Evolutionary conservation across 345 rosid species (phyloP).

Genomic region (Gossypium thurberi): DNA sequence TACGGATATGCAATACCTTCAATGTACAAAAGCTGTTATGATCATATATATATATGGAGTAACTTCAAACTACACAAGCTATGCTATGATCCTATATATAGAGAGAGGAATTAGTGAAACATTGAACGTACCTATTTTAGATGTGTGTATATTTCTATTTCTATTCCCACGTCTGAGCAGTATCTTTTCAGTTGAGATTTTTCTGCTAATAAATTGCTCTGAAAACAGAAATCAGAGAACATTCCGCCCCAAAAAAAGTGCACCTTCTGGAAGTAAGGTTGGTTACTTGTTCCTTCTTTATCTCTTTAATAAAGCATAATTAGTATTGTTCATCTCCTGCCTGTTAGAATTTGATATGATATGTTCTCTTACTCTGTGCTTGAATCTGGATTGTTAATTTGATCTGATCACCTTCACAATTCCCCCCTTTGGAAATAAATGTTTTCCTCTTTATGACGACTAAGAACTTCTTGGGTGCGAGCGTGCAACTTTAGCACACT

Average conservation of each 20-base stretch:
- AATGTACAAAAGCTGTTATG: no score
- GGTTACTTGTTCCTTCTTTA: constrained; percentile 15
- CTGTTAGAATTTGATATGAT: neutral
- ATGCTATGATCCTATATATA: neutral
- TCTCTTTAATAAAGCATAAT: neutral
- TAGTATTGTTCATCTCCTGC: neutral
- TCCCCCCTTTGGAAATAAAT: neutral
- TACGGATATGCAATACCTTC: neutral
- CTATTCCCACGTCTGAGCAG: neutral
- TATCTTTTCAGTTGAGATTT: constrained; percentile 14
- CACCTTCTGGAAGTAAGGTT: constrained; percentile 99
- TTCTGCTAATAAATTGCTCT: constrained; percentile 11
- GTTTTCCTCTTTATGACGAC: neutral
- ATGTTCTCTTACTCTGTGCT: neutral
- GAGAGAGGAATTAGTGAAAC: neutral
- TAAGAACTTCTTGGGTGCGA: neutral
- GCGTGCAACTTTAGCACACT: neutral
- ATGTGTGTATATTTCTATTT: neutral
- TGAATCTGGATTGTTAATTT: neutral
- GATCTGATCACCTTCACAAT: neutral
- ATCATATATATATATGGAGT: no score
- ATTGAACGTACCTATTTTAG: neutral
- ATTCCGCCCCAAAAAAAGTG: constrained; percentile 96
- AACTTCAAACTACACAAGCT: neutral
- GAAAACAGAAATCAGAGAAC: constrained; percentile 85